Percentiles rank a stretch among this genome's conserved stretches.
phyloP scores from a whole-genome alignment of 176 grass and related monocot genomes.

The Oryza glumipatula region DNA sequence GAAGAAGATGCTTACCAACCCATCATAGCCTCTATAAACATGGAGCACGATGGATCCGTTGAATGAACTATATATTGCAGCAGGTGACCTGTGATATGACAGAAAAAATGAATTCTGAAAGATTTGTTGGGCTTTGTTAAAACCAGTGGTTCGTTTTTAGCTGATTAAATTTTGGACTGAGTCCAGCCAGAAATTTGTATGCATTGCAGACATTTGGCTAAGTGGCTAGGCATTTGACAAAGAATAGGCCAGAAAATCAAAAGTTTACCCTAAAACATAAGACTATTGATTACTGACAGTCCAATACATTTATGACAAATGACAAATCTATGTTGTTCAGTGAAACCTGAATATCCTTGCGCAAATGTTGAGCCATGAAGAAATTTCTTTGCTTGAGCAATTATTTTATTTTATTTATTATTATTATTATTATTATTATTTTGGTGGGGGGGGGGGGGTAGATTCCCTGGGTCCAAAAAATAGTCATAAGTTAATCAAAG shows the following conservation, averaged over 20 bases:
- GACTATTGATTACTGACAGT: background rate
- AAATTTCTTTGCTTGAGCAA: background rate
- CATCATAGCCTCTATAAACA: constrained; percentile 82
- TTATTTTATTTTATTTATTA: background rate
- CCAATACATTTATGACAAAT: background rate
- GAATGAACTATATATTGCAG: constrained; percentile 57
- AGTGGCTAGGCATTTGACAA: background rate
- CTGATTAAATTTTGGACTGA: no score
- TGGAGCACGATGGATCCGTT: constrained; percentile 67
- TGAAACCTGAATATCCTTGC: background rate
- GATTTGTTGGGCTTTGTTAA: background rate
- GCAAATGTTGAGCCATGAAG: background rate
- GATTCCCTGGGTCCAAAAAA: background rate
- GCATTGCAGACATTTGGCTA: background rate
- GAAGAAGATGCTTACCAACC: constrained; percentile 62
- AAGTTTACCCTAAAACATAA: background rate
- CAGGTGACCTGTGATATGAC: constrained; percentile 57
- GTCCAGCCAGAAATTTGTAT: no score
- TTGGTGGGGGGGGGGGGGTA: background rate
- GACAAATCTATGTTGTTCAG: background rate
- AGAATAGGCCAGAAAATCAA: background rate
- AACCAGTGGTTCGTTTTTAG: background rate
- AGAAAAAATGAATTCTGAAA: background rate
- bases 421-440: background rate
- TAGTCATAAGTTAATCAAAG: background rate